Evolutionary conservation across 768 basidiomycete genomes (phyloP).

Genomic region (Calocybe gangraenosa): DNA sequence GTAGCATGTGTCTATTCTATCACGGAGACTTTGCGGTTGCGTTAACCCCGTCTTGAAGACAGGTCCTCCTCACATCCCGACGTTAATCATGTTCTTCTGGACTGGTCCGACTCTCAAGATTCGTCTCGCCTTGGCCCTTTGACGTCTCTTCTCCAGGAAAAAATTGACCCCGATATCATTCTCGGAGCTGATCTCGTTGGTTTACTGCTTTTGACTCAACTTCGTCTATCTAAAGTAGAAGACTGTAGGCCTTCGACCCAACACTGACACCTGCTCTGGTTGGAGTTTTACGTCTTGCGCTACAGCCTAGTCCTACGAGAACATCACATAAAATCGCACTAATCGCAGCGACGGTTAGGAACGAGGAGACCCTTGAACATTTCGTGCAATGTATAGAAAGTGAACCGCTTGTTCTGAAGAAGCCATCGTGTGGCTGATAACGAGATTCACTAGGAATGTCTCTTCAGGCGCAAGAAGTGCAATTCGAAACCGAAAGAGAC

Average conservation of each 20-base stretch:
- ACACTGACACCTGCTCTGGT: slow-evolving; percentile 54
- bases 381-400: slow-evolving; percentile 39
- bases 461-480: slow-evolving; percentile 25
- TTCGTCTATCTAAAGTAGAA: neutral
- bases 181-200: slow-evolving; percentile 67
- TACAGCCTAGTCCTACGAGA: slow-evolving; percentile 23
- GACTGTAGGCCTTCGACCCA: slow-evolving; percentile 63
- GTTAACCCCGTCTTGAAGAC: slow-evolving; percentile 37
- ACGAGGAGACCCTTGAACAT: slow-evolving; percentile 42
- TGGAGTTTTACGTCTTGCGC: slow-evolving; percentile 39
- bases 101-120: slow-evolving; percentile 64
- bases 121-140: slow-evolving; percentile 19
- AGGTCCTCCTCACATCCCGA: slow-evolving; percentile 44
- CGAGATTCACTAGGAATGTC: slow-evolving; percentile 11
- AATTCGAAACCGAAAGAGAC: slow-evolving; percentile 6
- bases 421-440: slow-evolving; percentile 12
- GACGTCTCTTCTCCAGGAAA: slow-evolving; percentile 32
- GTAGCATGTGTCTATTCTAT: slow-evolving; percentile 51
- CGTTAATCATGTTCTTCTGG: slow-evolving; percentile 43
- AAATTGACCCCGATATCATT: slow-evolving; percentile 51
- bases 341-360: slow-evolving; percentile 56
- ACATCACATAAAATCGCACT: slow-evolving; percentile 28
- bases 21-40: slow-evolving; percentile 12
- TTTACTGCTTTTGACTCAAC: neutral
- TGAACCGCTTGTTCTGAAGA: slow-evolving; percentile 9